Percentiles rank a stretch among this genome's conserved stretches.
Evolutionary conservation across 352 stramenopile species (phyloP).

Genomic region (Globisporangium rhizosaccharum): DNA sequence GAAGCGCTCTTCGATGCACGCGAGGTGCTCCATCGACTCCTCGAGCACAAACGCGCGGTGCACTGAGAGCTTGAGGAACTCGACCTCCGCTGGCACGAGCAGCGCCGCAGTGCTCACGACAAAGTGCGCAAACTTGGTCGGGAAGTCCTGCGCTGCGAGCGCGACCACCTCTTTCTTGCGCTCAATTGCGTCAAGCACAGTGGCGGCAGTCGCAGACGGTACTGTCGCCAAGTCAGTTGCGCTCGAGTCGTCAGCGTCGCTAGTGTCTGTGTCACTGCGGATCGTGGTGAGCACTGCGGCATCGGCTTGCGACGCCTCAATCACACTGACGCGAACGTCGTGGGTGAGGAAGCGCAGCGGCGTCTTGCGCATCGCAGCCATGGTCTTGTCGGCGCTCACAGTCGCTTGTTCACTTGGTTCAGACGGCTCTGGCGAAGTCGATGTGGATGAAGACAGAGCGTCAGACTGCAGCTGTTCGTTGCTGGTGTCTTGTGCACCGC

Average conservation of each 20-base stretch:
- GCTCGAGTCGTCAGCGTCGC: neutral
- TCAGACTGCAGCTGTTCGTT: neutral
- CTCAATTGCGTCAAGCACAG: slow-evolving; percentile 25
- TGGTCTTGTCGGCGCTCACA: slow-evolving; percentile 17
- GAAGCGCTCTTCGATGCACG: slow-evolving; percentile 48
- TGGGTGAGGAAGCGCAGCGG: slow-evolving; percentile 22
- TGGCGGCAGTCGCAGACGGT: slow-evolving; percentile 9
- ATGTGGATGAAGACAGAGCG: neutral
- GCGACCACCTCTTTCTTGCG: slow-evolving; percentile 31
- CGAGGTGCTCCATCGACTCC: slow-evolving; percentile 66
- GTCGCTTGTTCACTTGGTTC: neutral
- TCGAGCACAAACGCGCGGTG: slow-evolving; percentile 59
- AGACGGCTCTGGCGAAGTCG: neutral
- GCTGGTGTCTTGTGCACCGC: neutral
- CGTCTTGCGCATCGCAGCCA: slow-evolving; percentile 25
- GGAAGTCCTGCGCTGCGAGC: slow-evolving; percentile 48
- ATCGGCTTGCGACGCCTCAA: slow-evolving; percentile 29
- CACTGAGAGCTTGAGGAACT: slow-evolving; percentile 64
- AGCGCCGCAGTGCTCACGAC: slow-evolving; percentile 59
- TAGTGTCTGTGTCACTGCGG: neutral
- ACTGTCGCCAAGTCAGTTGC: neutral
- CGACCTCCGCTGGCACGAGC: slow-evolving; percentile 55
- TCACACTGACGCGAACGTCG: slow-evolving; percentile 28
- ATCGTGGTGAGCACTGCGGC: slow-evolving; percentile 22
- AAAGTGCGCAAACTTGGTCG: slow-evolving; percentile 72